Percentiles rank a stretch among this genome's conserved stretches.
These are phyloP conservation scores for Plantago coronopus DNA, from an alignment of 305 asterid species.

Conservation along the genomic window DNA sequence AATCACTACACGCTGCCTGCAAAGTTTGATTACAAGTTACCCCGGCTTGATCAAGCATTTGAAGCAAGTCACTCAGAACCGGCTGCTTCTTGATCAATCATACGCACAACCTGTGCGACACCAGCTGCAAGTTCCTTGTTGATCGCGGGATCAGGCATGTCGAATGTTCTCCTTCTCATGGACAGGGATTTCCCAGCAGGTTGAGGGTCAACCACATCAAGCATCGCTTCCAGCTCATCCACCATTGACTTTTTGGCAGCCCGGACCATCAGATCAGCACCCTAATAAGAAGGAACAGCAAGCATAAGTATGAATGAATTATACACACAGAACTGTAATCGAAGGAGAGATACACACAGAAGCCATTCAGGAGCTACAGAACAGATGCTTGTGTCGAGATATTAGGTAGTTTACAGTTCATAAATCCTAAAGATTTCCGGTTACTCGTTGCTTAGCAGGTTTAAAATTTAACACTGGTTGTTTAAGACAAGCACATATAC, in stretches of 20 bases:
- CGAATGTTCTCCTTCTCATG: conserved; percentile 77
- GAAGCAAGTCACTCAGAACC: conserved; percentile 12
- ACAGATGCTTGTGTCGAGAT: too few species aligned
- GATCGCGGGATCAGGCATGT: conserved; percentile 73
- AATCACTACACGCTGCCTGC: conserved; percentile 30
- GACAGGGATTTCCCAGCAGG: conserved; percentile 36
- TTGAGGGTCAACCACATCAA: conserved; percentile 55
- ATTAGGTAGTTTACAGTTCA: too few species aligned
- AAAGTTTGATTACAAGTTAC: conserved; percentile 33
- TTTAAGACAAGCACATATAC: too few species aligned
- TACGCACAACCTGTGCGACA: conserved; percentile 76
- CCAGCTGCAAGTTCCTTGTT: conserved; percentile 86
- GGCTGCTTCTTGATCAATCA: conserved; percentile 62
- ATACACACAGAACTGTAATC: not conserved
- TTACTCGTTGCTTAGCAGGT: too few species aligned
- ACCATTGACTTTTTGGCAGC: conserved; percentile 46
- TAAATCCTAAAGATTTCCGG: too few species aligned
- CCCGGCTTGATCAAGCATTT: not conserved
- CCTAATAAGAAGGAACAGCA: conserved; percentile 26
- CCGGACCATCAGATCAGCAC: conserved; percentile 51
- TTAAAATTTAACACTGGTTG: too few species aligned
- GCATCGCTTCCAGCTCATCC: conserved; percentile 62
- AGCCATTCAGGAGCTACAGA: too few species aligned
- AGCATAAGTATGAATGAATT: not conserved
- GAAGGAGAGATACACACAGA: too few species aligned